phyloP scores from a whole-genome alignment of 208 protist species.

The Leishmania mexicana region DNA sequence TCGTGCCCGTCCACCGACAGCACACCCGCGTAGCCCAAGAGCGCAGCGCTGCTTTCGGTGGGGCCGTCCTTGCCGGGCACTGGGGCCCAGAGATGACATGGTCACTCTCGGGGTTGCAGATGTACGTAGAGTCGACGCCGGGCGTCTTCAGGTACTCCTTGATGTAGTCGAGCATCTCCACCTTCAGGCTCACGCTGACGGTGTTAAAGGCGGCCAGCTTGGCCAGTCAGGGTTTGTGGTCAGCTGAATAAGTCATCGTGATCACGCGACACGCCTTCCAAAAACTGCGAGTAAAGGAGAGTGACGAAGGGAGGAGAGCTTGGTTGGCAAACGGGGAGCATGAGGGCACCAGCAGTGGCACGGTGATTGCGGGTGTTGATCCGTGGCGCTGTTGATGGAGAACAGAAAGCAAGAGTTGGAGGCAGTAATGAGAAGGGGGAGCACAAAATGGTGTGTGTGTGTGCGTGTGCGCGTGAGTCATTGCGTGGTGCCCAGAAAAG shows the following conservation, averaged over 20 bases:
- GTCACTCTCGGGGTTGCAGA: conserved; percentile 40
- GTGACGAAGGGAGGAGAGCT: not conserved
- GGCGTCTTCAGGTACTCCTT: conserved; percentile 36
- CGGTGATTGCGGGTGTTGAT: conserved; percentile 2
- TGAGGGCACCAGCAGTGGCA: not conserved
- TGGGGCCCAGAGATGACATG: conserved; percentile 65
- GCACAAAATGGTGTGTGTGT: not conserved
- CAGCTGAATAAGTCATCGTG: conserved; percentile 6
- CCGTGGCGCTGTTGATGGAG: not conserved
- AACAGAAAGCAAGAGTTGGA: not conserved
- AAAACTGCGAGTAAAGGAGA: not conserved
- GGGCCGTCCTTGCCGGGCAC: conserved; percentile 41
- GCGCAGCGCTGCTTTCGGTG: conserved; percentile 52
- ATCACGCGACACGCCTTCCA: not conserved
- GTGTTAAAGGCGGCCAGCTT: conserved; percentile 65
- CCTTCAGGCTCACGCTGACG: conserved; percentile 46
- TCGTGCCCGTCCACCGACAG: conserved; percentile 61
- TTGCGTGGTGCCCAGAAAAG: not conserved
- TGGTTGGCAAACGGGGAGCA: not conserved
- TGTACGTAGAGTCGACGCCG: conserved; percentile 38
- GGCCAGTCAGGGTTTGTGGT: conserved; percentile 38
- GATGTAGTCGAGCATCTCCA: conserved; percentile 46
- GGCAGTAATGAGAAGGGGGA: not conserved
- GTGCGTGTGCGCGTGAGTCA: not conserved
- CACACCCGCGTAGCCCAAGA: conserved; percentile 63